Evolutionary conservation across 352 stramenopile genomes (phyloP), one percentile per base, ranked within the genome.

Genomic region (Globisporangium abappressorium): DNA sequence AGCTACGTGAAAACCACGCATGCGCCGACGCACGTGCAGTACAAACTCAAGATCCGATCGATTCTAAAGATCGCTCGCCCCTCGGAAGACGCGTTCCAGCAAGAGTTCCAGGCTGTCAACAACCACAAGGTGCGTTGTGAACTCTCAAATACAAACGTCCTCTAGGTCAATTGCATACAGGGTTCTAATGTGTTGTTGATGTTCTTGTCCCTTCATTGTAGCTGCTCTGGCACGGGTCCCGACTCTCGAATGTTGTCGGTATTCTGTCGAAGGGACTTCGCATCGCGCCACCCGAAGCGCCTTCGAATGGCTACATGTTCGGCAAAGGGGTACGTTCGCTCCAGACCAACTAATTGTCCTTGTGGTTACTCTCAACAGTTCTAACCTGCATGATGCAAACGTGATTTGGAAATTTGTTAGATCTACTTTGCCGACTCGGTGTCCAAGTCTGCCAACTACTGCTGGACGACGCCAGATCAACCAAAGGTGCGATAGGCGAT

Each of bases 391-490:
- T 6, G 38, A 46, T 46, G 38, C 38, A 46, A 46, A 46, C 38
- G 38, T 46, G 46, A 12, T 53, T 53, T n/a, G 9, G 9, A 41
- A 41, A 41, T n/a, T 53, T 24, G 9, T 54, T 57, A 92, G 84
- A 82, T 97, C 18, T 97, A 97, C 68, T 95, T 95, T 79, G 86
- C 89, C 8, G 88, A 97, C 60, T 86, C 81, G 0, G 78, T 89
- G 15, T 87, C 83, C 64, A 97, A 97, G 68, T 91, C 81, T 0
- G 81, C 85, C 2, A 89, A 88, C 61, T 97, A 97, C 72, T 97
- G 89, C 75, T 93, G 84, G 75, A 75, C 83, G 5, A 85, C 80
- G 0, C 68, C 81, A 2, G 75, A 89, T 47, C 84, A 85, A 58
- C 79, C 84, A 4, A 82, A 81, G 63, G 80, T 80, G 57, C 20